phyloP scores from a whole-genome alignment of 148 eudicot species.

The Cornus suecica region DNA sequence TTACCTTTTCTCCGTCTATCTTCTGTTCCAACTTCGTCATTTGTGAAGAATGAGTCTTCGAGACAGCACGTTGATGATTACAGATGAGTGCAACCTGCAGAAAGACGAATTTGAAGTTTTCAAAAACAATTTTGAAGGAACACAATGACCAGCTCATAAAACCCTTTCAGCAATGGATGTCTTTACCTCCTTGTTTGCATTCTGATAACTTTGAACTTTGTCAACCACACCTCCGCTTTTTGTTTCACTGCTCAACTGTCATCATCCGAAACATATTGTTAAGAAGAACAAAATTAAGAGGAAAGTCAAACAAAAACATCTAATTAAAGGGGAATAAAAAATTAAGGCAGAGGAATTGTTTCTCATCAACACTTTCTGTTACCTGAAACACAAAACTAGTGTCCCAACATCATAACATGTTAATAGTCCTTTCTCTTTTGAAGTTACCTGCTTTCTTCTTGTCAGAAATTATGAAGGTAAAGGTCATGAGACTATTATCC shows the following conservation, averaged over 20 bases:
- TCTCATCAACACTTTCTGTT: not conserved
- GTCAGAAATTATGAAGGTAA: not conserved
- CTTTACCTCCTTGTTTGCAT: slow-evolving; percentile 90
- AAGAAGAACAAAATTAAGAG: not conserved
- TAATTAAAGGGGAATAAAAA: not conserved
- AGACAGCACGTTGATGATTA: slow-evolving; percentile 97
- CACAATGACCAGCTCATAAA: not conserved
- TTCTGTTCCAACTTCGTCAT: slow-evolving; percentile 66
- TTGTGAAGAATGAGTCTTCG: slow-evolving; percentile 82
- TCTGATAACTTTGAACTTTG: slow-evolving; percentile 65
- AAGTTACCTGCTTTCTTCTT: not conserved
- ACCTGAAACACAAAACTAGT: not conserved
- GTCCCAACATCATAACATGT: not conserved
- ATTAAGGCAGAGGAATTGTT: not conserved
- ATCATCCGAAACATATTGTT: slow-evolving; percentile 15
- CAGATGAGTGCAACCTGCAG: slow-evolving; percentile 95
- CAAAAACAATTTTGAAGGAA: not conserved
- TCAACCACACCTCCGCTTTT: slow-evolving; percentile 72
- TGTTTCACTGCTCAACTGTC: slow-evolving; percentile 63
- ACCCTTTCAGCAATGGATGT: not conserved
- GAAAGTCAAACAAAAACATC: not conserved
- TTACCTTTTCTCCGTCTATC: slow-evolving; percentile 82
- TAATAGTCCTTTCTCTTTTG: no score
- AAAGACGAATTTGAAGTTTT: slow-evolving; percentile 18
- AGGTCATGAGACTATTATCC: no score